Evolutionary conservation across 2,329 filamentous ascomycete species (phyloP).

Genomic region (Phyllosticta capitalensis): DNA sequence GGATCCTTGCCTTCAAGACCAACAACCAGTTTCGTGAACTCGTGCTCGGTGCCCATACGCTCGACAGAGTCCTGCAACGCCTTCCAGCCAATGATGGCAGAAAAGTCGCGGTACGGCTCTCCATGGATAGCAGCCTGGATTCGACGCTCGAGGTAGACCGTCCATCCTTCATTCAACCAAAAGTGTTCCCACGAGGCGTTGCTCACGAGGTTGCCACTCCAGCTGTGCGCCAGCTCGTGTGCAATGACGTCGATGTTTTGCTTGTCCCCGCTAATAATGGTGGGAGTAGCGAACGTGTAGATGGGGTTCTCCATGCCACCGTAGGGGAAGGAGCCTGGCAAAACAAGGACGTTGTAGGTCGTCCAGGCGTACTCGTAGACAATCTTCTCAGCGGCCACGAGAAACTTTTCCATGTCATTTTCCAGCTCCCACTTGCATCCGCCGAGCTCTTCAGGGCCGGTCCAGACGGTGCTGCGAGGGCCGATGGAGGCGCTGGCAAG

Average conservation of each 20-base stretch:
- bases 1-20: slow-evolving; percentile 85
- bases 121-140: slow-evolving; percentile 71
- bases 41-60: slow-evolving; percentile 70
- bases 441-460: slow-evolving; percentile 76
- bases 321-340: slow-evolving; percentile 63
- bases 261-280: slow-evolving; percentile 71
- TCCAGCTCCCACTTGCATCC: slow-evolving; percentile 88
- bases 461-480: slow-evolving; percentile 72
- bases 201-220: slow-evolving; percentile 80
- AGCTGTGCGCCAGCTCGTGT: slow-evolving; percentile 67
- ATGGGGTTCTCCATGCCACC: slow-evolving; percentile 80
- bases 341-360: slow-evolving; percentile 84
- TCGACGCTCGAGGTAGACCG: slow-evolving; percentile 83
- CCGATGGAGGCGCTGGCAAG: slow-evolving; percentile 80
- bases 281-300: slow-evolving; percentile 91
- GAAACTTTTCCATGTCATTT: slow-evolving; percentile 81
- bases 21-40: slow-evolving; percentile 85
- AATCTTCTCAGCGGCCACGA: slow-evolving; percentile 70
- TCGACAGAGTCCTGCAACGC: slow-evolving; percentile 71
- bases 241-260: slow-evolving; percentile 96
- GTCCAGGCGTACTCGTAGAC: slow-evolving; percentile 83
- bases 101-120: slow-evolving; percentile 81
- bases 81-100: slow-evolving; percentile 93
- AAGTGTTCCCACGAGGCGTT: slow-evolving; percentile 77
- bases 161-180: slow-evolving; percentile 73